phyloP scores from a whole-genome alignment of 2,329 filamentous ascomycete genomes.

The Rachicladosporium sp. region DNA sequence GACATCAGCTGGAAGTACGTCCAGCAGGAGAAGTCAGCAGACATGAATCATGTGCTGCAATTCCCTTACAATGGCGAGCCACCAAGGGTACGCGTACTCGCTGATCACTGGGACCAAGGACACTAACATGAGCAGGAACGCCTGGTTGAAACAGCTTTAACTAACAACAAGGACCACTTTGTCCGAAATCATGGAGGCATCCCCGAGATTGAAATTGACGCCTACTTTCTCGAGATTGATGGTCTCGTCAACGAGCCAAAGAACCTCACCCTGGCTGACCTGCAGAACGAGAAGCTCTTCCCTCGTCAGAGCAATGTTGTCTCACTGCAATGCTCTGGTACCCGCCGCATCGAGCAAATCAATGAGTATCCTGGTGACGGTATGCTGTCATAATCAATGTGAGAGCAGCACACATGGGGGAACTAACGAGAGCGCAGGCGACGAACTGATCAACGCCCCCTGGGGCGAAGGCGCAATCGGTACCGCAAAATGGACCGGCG shows the following conservation, averaged over 20 bases:
- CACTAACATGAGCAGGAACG: conserved; percentile 8
- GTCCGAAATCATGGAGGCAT: conserved; percentile 54
- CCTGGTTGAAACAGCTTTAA: conserved; percentile 39
- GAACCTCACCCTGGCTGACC: conserved; percentile 38
- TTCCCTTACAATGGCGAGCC: conserved; percentile 55
- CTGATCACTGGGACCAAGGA: conserved; percentile 23
- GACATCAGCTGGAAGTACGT: conserved; percentile 46
- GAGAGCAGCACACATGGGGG: conserved; percentile 18
- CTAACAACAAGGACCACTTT: conserved; percentile 43
- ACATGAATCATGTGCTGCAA: conserved; percentile 50
- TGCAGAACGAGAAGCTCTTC: conserved; percentile 42
- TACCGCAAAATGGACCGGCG: conserved; percentile 48
- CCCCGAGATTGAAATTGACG: conserved; percentile 41
- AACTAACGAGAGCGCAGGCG: conserved; percentile 11
- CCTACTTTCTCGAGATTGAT: conserved; percentile 37
- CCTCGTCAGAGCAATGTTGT: conserved; percentile 40
- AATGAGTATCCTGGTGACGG: conserved; percentile 36
- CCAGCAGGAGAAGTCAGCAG: conserved; percentile 43
- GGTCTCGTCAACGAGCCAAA: conserved; percentile 43
- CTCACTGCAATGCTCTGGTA: conserved; percentile 50
- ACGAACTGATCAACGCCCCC: conserved; percentile 39
- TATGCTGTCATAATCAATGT: conserved; percentile 41
- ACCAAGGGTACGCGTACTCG: conserved; percentile 23
- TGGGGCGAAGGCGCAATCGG: conserved; percentile 50
- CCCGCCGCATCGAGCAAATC: conserved; percentile 49